These are phyloP conservation scores for Exophiala phaeomuriformis DNA, from an alignment of 2,329 filamentous ascomycete species.

Conservation along the genomic window DNA sequence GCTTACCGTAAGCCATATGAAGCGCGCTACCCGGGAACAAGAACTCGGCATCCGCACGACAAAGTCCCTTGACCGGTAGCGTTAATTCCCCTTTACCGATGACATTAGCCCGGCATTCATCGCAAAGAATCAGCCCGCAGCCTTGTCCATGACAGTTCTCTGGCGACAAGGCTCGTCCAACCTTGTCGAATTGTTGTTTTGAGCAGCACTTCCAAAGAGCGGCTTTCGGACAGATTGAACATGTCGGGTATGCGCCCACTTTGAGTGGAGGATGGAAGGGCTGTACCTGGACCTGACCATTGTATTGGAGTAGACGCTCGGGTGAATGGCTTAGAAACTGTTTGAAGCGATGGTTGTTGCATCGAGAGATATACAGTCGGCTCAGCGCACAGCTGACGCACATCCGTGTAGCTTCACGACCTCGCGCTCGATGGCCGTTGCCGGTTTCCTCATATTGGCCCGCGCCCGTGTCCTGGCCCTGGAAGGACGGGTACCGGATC, in stretches of 20 bases:
- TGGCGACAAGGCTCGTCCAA: neutral
- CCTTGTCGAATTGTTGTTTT: slow-evolving; percentile 13
- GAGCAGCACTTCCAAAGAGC: slow-evolving; percentile 22
- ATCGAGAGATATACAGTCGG: slow-evolving; percentile 23
- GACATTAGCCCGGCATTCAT: slow-evolving; percentile 8
- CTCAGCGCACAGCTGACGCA: slow-evolving; percentile 22
- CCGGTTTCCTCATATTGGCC: slow-evolving; percentile 16
- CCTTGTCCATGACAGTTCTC: slow-evolving; percentile 7
- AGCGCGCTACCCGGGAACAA: slow-evolving; percentile 19
- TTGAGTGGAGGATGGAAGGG: slow-evolving; percentile 1
- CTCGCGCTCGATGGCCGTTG: slow-evolving; percentile 15
- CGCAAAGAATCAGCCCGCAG: slow-evolving; percentile 22
- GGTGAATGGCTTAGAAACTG: neutral
- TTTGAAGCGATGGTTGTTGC: slow-evolving; percentile 11
- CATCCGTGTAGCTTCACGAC: slow-evolving; percentile 23
- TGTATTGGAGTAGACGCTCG: slow-evolving; percentile 5
- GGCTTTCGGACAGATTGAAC: slow-evolving; percentile 18
- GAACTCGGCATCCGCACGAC: slow-evolving; percentile 21
- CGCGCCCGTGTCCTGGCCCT: neutral
- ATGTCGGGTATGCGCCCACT: slow-evolving; percentile 9
- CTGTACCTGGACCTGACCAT: slow-evolving; percentile 2
- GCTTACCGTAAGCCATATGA: slow-evolving; percentile 7
- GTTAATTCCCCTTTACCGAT: slow-evolving; percentile 1
- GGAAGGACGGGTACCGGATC: neutral
- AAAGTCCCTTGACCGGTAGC: neutral